phyloP scores from a whole-genome alignment of 2,329 filamentous ascomycete species.

The Clonostachys chloroleuca region DNA sequence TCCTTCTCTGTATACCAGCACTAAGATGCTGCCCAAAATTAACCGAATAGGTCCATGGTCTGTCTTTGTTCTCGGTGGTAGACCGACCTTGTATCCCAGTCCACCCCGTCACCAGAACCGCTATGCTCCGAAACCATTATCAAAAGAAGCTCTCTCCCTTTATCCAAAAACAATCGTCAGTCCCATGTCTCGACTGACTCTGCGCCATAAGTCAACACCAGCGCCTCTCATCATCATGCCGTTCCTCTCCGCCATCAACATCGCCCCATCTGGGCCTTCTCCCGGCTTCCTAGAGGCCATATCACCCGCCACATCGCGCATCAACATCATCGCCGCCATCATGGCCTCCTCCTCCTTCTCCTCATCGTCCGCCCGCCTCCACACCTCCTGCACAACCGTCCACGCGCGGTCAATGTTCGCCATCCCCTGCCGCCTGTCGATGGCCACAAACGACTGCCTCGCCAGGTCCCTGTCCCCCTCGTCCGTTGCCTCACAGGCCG shows the following conservation, averaged over 20 bases:
- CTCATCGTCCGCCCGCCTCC: slow-evolving; percentile 44
- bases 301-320: not conserved
- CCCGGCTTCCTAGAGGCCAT: not conserved
- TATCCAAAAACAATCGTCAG: slow-evolving; percentile 56
- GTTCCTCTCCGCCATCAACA: slow-evolving; percentile 3
- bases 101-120: too few species aligned
- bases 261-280: slow-evolving; percentile 2
- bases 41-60: too few species aligned
- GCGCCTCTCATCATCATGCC: not conserved
- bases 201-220: slow-evolving; percentile 45
- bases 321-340: not conserved
- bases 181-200: slow-evolving; percentile 53
- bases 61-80: too few species aligned
- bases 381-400: slow-evolving; percentile 58
- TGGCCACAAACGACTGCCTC: slow-evolving; percentile 42
- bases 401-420: slow-evolving; percentile 59
- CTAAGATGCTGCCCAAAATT: too few species aligned
- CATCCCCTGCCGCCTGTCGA: slow-evolving; percentile 58
- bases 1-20: too few species aligned
- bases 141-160: slow-evolving; percentile 5
- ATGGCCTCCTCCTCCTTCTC: slow-evolving; percentile 3
- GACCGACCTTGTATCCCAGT: too few species aligned
- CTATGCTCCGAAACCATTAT: too few species aligned
- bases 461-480: slow-evolving; percentile 46
- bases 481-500: slow-evolving; percentile 52